Evolutionary conservation across 1,284 basidiomycete species (phyloP).

Genomic region (Bondarzewia mesenterica): DNA sequence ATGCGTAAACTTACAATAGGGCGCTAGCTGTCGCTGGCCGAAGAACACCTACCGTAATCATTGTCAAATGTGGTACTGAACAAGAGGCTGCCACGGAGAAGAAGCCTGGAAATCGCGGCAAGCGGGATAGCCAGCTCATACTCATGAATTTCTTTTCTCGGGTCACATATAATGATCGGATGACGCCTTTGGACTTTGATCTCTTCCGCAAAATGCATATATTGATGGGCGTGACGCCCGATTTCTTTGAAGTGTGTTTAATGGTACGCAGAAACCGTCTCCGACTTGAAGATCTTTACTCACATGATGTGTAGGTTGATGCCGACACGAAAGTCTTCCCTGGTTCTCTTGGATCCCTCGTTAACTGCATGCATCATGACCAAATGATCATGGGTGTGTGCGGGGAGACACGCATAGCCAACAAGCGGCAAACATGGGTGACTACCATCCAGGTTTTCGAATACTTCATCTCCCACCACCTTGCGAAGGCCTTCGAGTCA

Average conservation of each 20-base stretch:
- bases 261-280: slow-evolving; percentile 66
- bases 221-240: slow-evolving; percentile 98
- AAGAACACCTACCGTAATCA: slow-evolving; percentile 89
- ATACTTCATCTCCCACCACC: slow-evolving; percentile 98
- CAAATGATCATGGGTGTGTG: slow-evolving; percentile 99
- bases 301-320: slow-evolving; percentile 63
- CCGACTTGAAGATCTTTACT: slow-evolving; percentile 9
- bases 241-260: slow-evolving; percentile 95
- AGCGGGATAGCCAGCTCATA: slow-evolving; percentile 97
- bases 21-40: slow-evolving; percentile 68
- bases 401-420: slow-evolving; percentile 96
- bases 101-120: slow-evolving; percentile 98
- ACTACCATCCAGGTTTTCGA: slow-evolving; percentile 98
- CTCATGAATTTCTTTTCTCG: slow-evolving; percentile 99
- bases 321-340: slow-evolving; percentile 94
- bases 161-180: slow-evolving; percentile 98
- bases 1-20: background rate
- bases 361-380: slow-evolving; percentile 98
- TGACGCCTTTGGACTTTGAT: slow-evolving; percentile 97
- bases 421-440: slow-evolving; percentile 97
- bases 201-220: slow-evolving; percentile 95
- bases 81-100: slow-evolving; percentile 73
- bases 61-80: slow-evolving; percentile 96
- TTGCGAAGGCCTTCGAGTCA: slow-evolving; percentile 97
- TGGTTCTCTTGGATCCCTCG: slow-evolving; percentile 78